Conservation (phyloP, 139 green algal genomes). For the Gonium pectorale region DNA sequence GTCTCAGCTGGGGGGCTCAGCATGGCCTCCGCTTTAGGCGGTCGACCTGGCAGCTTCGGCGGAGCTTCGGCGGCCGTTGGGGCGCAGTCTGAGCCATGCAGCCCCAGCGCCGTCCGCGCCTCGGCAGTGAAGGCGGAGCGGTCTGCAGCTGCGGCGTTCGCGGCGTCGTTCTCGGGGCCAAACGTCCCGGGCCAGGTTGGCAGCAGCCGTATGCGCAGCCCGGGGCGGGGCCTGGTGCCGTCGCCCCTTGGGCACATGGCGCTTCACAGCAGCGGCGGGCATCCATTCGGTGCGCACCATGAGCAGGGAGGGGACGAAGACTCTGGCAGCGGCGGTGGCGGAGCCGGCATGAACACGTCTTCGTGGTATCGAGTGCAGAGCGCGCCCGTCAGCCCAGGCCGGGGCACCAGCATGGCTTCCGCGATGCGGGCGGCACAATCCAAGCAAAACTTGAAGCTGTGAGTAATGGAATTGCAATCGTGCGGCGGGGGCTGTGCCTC, state of each 20-base stretch:
- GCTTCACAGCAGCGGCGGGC: not conserved
- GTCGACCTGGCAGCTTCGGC: too few relatives aligned
- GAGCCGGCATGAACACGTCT: too few relatives aligned
- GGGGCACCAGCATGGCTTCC: not conserved
- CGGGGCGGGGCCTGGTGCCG: not conserved
- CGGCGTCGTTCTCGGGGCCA: not conserved
- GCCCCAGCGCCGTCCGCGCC: constrained; percentile 23
- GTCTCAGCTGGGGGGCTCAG: too few relatives aligned
- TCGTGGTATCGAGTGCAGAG: not conserved
- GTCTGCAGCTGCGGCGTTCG: not conserved
- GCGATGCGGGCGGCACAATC: constrained; percentile 3
- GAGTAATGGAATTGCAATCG: too few relatives aligned
- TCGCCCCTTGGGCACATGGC: constrained; percentile 18
- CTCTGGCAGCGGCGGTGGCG: not conserved
- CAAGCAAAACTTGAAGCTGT: constrained; percentile 41
- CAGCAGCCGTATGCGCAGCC: not conserved
- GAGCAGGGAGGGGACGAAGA: not conserved
- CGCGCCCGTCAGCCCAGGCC: not conserved
- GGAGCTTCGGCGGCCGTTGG: too few relatives aligned
- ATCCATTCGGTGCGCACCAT: too few relatives aligned
- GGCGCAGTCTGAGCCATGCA: not conserved
- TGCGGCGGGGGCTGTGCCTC: too few relatives aligned
- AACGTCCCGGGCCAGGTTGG: too few relatives aligned
- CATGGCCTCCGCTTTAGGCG: too few relatives aligned
- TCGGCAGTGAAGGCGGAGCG: constrained; percentile 19